Evolutionary conservation across 306 rosid genomes (phyloP), one percentile per base, ranked within the genome.

Genomic region (Cyclanthera cordifolia): DNA sequence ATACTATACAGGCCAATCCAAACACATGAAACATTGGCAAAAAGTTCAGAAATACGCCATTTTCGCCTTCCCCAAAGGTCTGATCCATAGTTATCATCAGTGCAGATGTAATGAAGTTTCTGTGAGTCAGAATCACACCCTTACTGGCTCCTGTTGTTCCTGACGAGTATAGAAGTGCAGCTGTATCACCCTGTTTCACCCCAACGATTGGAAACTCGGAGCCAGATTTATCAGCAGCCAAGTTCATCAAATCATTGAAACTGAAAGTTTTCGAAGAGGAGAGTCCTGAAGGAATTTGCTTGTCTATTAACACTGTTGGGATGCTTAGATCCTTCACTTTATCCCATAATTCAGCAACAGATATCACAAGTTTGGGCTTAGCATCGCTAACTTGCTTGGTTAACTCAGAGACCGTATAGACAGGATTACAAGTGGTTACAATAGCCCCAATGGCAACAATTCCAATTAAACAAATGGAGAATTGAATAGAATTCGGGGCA

Each of bases 21-120:
- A 84, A 84, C 43, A 93, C 89, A 68, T 93, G 98, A 59, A 86
- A 93, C 95, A 93, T 87, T 0, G 96, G 98, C 69, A 93, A 41
- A 25, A 89, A 87, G 69, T 88, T 83, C 6, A 93, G 85, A 53
- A n/a, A 83, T 63, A 87, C 83, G 11, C 67, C 15, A 43, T 80
- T 51, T 72, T 25, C 64, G 37, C 77, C 82, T 2, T 85, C 82
- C 0, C 72, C 59, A 39, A 78, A 14, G 1, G 76, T 85, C 75
- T 89, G 96, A 11, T 93, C 95, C 85, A 84, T 37, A 0, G 82
- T 46, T 0, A 78, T 17, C 98, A 86, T 89, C 12, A 76, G 0
- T 6, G 93, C 75, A 0, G 93, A 69, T 2, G 98, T 72, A 0
- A 93, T 83, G 84, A 89, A 83, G 67, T 93, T 93, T 71, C 67